Conservation (phyloP, 1,284 basidiomycete species). For the Agaricales sp. region DNA sequence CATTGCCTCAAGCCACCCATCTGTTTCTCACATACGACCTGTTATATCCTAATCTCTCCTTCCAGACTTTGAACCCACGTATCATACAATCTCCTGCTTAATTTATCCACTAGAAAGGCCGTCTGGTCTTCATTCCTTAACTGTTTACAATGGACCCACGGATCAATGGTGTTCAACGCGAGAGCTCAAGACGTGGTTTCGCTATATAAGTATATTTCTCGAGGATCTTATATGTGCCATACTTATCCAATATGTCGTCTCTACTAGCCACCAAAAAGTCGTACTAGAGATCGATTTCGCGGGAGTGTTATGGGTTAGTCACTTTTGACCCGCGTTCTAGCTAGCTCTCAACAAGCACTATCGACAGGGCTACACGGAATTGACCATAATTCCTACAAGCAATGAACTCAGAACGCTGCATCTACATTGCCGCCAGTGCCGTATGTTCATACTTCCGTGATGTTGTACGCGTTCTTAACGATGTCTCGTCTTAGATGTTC, state of each 20-base stretch:
- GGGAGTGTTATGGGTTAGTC: conserved; percentile 63
- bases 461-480: conserved; percentile 9
- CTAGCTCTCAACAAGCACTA: conserved; percentile 14
- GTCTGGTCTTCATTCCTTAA: not conserved
- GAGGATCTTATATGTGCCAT: conserved; percentile 14
- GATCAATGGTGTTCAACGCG: conserved; percentile 49
- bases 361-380: conserved; percentile 80
- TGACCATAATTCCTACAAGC: conserved; percentile 74
- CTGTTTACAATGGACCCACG: conserved; percentile 31
- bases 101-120: not conserved
- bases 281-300: conserved; percentile 84
- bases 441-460: conserved; percentile 32
- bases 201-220: conserved; percentile 62
- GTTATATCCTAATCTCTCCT: too few species aligned
- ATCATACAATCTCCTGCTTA: not conserved
- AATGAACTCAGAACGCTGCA: conserved; percentile 72
- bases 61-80: not conserved
- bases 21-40: too few species aligned
- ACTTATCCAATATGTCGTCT: conserved; percentile 45
- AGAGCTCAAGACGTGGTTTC: conserved; percentile 70
- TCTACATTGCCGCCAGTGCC: conserved; percentile 79
- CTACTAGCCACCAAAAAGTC: conserved; percentile 88
- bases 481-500: conserved; percentile 44
- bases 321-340: conserved; percentile 11
- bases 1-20: too few species aligned